Evolutionary conservation across 176 grass and related monocot species (phyloP).

Genomic region (Chrysopogon serrulatus): DNA sequence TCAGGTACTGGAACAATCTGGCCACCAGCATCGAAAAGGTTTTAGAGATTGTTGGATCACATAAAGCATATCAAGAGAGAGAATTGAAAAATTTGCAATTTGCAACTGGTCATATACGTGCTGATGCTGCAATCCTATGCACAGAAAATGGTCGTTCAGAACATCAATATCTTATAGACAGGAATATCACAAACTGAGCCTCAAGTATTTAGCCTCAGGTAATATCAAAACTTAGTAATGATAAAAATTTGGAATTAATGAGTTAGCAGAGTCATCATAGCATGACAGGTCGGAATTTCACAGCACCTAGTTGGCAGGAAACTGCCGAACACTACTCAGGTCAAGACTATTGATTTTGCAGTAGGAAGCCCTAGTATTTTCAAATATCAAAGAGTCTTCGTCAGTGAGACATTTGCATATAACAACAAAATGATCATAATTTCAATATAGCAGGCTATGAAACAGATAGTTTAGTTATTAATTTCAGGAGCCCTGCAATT

Average conservation of each 20-base stretch:
- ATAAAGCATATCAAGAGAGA: background rate
- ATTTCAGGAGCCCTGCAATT: background rate
- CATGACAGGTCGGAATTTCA: background rate
- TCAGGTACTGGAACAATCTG: constrained; percentile 88
- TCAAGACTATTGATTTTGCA: background rate
- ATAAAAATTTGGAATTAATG: background rate
- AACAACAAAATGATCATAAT: background rate
- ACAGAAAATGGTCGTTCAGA: background rate
- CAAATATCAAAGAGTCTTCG: background rate
- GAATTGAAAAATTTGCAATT: background rate
- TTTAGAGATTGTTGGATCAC: background rate
- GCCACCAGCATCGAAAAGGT: background rate
- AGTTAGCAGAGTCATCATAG: background rate
- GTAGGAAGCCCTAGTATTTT: background rate
- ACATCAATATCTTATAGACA: background rate
- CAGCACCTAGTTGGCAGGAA: background rate
- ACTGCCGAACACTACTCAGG: background rate
- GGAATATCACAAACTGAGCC: background rate
- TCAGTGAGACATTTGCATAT: background rate
- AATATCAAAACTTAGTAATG: background rate
- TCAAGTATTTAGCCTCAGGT: background rate
- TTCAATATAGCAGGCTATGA: background rate
- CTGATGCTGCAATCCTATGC: background rate
- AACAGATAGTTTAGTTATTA: background rate
- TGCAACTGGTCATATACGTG: background rate